Conservation (phyloP, 2,329 filamentous ascomycete species). For the Arthrobotrys pseudoclavata region DNA sequence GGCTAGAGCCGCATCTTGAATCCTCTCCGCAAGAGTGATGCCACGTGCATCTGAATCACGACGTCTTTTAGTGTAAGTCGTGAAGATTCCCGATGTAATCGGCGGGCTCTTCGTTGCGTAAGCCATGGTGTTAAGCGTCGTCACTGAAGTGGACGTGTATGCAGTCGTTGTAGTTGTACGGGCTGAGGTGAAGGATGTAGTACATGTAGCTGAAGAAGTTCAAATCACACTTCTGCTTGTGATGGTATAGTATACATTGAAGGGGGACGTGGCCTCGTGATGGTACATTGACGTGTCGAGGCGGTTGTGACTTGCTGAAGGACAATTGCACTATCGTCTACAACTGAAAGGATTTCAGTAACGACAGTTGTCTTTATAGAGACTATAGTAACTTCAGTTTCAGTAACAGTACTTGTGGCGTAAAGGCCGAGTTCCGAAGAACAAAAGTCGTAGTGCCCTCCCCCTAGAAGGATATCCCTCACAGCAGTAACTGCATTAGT, state of each 20-base stretch:
- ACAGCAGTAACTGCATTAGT: constrained; percentile 33
- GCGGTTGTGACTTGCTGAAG: constrained; percentile 11
- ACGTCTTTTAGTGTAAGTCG: background rate
- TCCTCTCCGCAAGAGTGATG: background rate
- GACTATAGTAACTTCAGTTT: constrained; percentile 5
- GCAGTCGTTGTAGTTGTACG: background rate
- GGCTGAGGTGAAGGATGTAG: background rate
- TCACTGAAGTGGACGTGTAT: background rate
- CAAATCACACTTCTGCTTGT: background rate
- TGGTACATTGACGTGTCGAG: constrained; percentile 1
- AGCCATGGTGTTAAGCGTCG: background rate
- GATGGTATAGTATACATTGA: background rate
- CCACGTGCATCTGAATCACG: background rate
- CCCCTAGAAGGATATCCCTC: constrained; percentile 33
- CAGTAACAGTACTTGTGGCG: constrained; percentile 19
- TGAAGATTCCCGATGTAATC: background rate
- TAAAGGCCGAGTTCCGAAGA: constrained; percentile 48
- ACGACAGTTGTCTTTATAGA: constrained; percentile 6
- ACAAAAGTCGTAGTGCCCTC: constrained; percentile 46
- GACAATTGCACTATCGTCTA: constrained; percentile 2
- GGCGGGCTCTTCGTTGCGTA: background rate
- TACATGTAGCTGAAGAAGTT: background rate
- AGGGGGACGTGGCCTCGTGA: constrained; percentile 15
- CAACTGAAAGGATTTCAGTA: background rate
- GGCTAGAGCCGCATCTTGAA: constrained; percentile 19